These are phyloP conservation scores for Multifurca ochricompacta DNA, from an alignment of 768 basidiomycete species.

Conservation along the genomic window DNA sequence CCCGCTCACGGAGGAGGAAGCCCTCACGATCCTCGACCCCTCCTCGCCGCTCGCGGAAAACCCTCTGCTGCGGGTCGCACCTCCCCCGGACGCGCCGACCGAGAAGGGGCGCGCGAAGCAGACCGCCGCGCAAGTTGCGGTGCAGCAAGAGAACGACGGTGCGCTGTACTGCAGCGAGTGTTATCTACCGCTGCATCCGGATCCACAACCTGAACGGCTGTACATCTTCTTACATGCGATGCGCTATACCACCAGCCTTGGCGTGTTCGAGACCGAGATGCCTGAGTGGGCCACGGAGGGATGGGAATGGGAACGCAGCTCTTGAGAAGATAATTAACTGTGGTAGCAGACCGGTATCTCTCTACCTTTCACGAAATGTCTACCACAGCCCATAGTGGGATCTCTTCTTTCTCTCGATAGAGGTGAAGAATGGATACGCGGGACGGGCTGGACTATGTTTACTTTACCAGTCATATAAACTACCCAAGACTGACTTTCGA, in stretches of 20 bases:
- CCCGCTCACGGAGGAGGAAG: slow-evolving; percentile 46
- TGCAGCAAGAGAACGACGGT: slow-evolving; percentile 24
- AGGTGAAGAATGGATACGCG: too few species aligned
- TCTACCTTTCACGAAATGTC: too few species aligned
- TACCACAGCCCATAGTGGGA: background rate
- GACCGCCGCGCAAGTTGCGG: slow-evolving; percentile 27
- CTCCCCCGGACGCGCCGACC: slow-evolving; percentile 29
- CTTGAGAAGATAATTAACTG: background rate
- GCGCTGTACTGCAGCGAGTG: slow-evolving; percentile 78
- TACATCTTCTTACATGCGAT: slow-evolving; percentile 96
- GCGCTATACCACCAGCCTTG: slow-evolving; percentile 73
- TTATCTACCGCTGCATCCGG: slow-evolving; percentile 86
- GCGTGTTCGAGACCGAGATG: slow-evolving; percentile 78
- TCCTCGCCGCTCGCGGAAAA: slow-evolving; percentile 5
- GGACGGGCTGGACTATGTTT: too few species aligned
- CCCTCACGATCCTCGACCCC: slow-evolving; percentile 28
- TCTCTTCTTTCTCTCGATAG: too few species aligned
- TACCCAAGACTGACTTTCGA: too few species aligned
- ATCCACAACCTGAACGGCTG: slow-evolving; percentile 84
- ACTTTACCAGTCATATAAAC: too few species aligned
- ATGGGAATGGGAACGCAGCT: slow-evolving; percentile 45
- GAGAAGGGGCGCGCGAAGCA: slow-evolving; percentile 21
- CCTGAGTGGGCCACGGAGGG: slow-evolving; percentile 82
- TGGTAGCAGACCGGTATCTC: too few species aligned
- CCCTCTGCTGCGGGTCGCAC: slow-evolving; percentile 12